A percentile compares a stretch with the other conserved stretches of the same genome.
phyloP scores from a whole-genome alignment of 208 protist species.

The Trypanosoma boissoni region DNA sequence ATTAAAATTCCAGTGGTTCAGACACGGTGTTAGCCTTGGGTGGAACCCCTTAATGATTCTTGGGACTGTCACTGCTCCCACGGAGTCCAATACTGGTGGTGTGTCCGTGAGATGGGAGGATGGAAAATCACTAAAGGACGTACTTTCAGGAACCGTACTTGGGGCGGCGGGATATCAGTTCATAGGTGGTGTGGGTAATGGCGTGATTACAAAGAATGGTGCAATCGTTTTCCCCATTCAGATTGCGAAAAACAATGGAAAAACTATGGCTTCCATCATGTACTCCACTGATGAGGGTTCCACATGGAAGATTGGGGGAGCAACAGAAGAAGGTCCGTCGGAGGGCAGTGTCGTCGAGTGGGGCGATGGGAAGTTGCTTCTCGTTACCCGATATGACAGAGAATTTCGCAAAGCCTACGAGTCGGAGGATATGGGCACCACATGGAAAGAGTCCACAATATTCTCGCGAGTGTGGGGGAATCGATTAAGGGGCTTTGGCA shows the following conservation, averaged over 20 bases:
- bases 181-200: not conserved
- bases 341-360: constrained; percentile 1
- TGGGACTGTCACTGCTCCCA: too few relatives aligned
- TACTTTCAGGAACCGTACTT: too few relatives aligned
- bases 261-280: not conserved
- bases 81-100: too few relatives aligned
- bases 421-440: constrained; percentile 8
- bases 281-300: constrained; percentile 2
- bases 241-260: not conserved
- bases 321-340: not conserved
- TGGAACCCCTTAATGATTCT: too few relatives aligned
- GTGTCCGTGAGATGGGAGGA: too few relatives aligned
- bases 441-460: constrained; percentile 6
- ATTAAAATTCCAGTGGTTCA: too few relatives aligned
- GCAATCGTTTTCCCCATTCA: constrained; percentile 2
- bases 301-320: not conserved
- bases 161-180: too few relatives aligned
- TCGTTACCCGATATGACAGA: not conserved
- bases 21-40: too few relatives aligned
- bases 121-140: too few relatives aligned
- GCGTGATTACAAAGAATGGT: not conserved
- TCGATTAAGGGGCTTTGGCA: not conserved
- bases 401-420: not conserved
- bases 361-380: constrained; percentile 4
- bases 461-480: too few relatives aligned